Evolutionary conservation across 1,284 basidiomycete species (phyloP), one percentile per base, ranked within the genome.

Genomic region (Irpex sp.): DNA sequence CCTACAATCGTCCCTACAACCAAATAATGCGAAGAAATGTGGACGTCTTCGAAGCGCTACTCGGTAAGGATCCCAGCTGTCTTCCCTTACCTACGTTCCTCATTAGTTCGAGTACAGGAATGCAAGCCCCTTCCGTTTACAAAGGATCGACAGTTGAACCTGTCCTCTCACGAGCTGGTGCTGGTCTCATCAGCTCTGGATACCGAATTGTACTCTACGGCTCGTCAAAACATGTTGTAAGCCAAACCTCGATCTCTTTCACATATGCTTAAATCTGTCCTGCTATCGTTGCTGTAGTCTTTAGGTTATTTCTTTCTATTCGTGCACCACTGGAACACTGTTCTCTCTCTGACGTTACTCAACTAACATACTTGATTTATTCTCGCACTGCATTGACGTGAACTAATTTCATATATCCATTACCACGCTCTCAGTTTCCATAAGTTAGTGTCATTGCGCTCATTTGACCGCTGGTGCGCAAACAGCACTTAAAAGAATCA

Each of bases 221-320:
- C 54, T 36, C 31, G 17, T 36, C 6, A 47, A 36, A 31, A 26
- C 26, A 26, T 56, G 54, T 56, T 56, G 54, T 56, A 56, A 56
- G 31, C 31, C 54, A 37, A 34, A 34, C 15, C 17, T 36, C 17
- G 21, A 17, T 56, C 31, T 37, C 36, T 36, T 56, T 19, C 26
- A 52, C 19, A 52, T 17, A n/a, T 31, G 34, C 8, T 31, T 56
- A 6, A 56, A 56, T 37, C 17, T 31, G 17, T 52, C 26, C 26
- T 52, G 51, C 40, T 47, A 47, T 47, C 40, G 40, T 47, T 47
- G 40, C 40, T 47, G 40, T 31, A 56, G 54, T 56, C 26, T 37
- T 37, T 56, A 56, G 54, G 17, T 56, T 56, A 56, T 56, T 37
- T 56, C 54, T 56, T 37, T 37, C 31, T 56, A 56, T 56, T 56